Percentiles rank a stretch among this genome's conserved stretches.
These are phyloP conservation scores for Leccinum variicolor DNA, from an alignment of 768 basidiomycete genomes.

Conservation along the genomic window DNA sequence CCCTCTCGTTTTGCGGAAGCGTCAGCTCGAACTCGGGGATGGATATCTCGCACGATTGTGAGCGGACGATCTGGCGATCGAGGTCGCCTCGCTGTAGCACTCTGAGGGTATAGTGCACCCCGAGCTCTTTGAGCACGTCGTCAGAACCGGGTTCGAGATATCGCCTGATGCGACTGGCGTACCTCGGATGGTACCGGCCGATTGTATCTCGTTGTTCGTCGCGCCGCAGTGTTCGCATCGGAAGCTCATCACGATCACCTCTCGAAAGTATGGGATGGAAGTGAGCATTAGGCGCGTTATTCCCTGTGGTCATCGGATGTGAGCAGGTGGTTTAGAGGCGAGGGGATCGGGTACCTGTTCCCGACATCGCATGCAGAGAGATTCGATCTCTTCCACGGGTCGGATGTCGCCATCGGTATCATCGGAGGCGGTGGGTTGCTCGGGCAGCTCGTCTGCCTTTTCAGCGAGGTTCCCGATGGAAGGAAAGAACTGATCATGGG, in stretches of 20 bases:
- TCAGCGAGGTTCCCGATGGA: constrained; percentile 54
- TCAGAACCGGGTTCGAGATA: background rate
- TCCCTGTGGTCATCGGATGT: constrained; percentile 54
- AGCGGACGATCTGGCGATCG: constrained; percentile 91
- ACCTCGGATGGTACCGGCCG: constrained; percentile 86
- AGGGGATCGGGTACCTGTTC: constrained; percentile 63
- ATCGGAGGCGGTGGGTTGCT: constrained; percentile 24
- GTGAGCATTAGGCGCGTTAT: constrained; percentile 86
- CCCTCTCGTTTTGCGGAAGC: constrained; percentile 75
- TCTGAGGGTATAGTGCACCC: constrained; percentile 75
- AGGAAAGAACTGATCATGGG: constrained; percentile 45
- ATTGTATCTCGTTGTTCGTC: constrained; percentile 91
- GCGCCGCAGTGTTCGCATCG: constrained; percentile 90
- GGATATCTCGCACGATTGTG: constrained; percentile 70
- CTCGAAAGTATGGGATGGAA: constrained; percentile 90
- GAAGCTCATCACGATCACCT: constrained; percentile 96
- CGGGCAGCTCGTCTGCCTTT: constrained; percentile 36
- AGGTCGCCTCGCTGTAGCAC: constrained; percentile 75
- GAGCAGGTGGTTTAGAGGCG: background rate
- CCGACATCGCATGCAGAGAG: constrained; percentile 90
- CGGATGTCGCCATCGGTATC: constrained; percentile 39
- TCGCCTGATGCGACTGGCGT: constrained; percentile 20
- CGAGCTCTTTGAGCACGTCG: constrained; percentile 57
- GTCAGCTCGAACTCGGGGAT: constrained; percentile 91
- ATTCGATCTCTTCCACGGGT: constrained; percentile 81